A percentile compares a stretch with the other conserved stretches of the same genome.
Conservation (phyloP, 352 stramenopile species). For the Phytopythium vexans region DNA sequence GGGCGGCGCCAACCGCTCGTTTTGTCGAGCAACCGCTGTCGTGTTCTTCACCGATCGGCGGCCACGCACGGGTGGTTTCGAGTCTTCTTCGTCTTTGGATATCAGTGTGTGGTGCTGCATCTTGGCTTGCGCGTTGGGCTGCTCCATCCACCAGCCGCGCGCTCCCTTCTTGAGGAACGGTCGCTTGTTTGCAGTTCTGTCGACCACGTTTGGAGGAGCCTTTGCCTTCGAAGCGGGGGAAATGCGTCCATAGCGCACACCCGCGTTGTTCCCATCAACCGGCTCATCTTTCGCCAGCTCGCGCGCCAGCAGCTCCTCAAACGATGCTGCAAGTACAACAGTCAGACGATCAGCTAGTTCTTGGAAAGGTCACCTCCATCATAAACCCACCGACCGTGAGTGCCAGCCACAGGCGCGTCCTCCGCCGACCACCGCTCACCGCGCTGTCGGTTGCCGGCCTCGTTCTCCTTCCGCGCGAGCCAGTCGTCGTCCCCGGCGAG, state of each 20-base stretch:
- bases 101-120: conserved; percentile 56
- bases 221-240: neutral
- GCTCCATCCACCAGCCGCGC: conserved; percentile 84
- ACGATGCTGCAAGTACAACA: conserved; percentile 31
- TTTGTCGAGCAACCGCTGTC: neutral
- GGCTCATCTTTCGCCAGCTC: conserved; percentile 45
- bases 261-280: conserved; percentile 1
- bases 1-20: neutral
- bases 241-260: neutral
- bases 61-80: neutral
- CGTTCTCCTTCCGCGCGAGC: conserved; percentile 22
- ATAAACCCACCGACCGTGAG: conserved; percentile 10
- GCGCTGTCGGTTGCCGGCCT: conserved; percentile 10
- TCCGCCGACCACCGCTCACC: conserved; percentile 14
- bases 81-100: conserved; percentile 39
- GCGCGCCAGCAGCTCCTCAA: conserved; percentile 65
- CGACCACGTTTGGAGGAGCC: neutral
- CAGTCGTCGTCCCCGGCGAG: neutral
- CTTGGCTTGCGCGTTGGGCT: conserved; percentile 43
- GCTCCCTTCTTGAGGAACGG: conserved; percentile 72
- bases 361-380: neutral
- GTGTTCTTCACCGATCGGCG: conserved; percentile 1
- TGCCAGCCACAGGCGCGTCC: conserved; percentile 13
- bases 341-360: conserved; percentile 1
- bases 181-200: conserved; percentile 25